A percentile compares a stretch with the other conserved stretches of the same genome.
Evolutionary conservation across 2,329 filamentous ascomycete species (phyloP).

Genomic region (Penicillium sp.): DNA sequence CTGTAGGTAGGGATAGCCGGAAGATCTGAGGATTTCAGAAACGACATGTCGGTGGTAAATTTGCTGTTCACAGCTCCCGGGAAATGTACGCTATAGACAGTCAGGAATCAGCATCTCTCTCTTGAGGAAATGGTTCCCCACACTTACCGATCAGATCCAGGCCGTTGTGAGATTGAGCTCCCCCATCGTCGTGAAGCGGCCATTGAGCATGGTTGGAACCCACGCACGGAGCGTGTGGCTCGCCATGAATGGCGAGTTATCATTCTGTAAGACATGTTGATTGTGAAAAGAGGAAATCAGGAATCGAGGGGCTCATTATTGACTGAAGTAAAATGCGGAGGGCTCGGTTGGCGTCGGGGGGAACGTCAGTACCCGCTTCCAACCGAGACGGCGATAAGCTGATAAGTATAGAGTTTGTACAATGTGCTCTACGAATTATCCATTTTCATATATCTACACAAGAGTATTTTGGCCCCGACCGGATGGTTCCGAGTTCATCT

Average conservation of each 20-base stretch:
- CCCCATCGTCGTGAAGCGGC: constrained; percentile 46
- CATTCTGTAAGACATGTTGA: background rate
- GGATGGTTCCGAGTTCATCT: background rate
- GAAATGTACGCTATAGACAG: constrained; percentile 60
- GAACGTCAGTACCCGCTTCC: constrained; percentile 8
- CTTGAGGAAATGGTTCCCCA: background rate
- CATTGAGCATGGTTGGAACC: background rate
- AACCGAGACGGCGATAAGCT: constrained; percentile 7
- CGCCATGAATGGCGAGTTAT: background rate
- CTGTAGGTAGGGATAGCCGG: constrained; percentile 87
- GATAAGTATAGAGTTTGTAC: background rate
- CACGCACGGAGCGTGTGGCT: constrained; percentile 2
- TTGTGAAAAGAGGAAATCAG: background rate
- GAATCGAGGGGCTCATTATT: background rate
- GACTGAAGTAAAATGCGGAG: constrained; percentile 14
- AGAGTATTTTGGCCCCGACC: background rate
- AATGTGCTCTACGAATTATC: background rate
- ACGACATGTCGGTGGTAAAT: constrained; percentile 78
- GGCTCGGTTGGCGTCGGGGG: constrained; percentile 32
- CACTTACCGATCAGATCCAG: constrained; percentile 59
- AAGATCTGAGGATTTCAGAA: constrained; percentile 70
- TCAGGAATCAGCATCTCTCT: background rate
- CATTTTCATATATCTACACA: background rate
- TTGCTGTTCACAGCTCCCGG: constrained; percentile 94
- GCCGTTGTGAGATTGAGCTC: constrained; percentile 56